A percentile compares a stretch with the other conserved stretches of the same genome.
phyloP scores from a whole-genome alignment of 257 asterid species.

The Fraxinus cuspidata region DNA sequence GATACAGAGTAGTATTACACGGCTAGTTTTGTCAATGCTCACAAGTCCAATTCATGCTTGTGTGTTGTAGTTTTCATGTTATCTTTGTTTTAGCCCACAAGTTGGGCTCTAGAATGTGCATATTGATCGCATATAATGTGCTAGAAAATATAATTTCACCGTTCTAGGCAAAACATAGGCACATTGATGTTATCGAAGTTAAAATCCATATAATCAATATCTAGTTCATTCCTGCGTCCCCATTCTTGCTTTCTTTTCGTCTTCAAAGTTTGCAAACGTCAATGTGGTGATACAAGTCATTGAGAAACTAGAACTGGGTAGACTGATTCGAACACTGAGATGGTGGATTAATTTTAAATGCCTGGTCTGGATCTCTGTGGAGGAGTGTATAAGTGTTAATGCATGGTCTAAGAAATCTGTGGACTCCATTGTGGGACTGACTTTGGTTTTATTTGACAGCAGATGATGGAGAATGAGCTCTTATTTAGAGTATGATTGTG shows the following conservation, averaged over 20 bases:
- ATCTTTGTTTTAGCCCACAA: slow-evolving; percentile 23
- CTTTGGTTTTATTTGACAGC: not conserved
- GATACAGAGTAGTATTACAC: slow-evolving; percentile 18
- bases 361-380: not conserved
- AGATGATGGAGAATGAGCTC: not conserved
- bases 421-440: not conserved
- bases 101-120: slow-evolving; percentile 23
- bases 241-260: not conserved
- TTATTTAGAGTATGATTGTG: too few relatives aligned
- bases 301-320: not conserved
- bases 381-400: not conserved
- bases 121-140: slow-evolving; percentile 20
- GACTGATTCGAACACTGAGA: not conserved
- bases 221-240: slow-evolving; percentile 12
- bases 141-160: slow-evolving; percentile 28
- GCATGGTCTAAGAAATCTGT: not conserved
- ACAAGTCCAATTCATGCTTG: slow-evolving; percentile 21
- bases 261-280: not conserved
- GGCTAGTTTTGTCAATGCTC: slow-evolving; percentile 20
- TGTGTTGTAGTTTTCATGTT: not conserved
- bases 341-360: not conserved
- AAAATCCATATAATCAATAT: slow-evolving; percentile 24
- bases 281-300: too few relatives aligned
- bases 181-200: slow-evolving; percentile 27
- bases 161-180: slow-evolving; percentile 38